These are phyloP conservation scores for Daedaleopsis nitida DNA, from an alignment of 768 basidiomycete species.

Conservation along the genomic window DNA sequence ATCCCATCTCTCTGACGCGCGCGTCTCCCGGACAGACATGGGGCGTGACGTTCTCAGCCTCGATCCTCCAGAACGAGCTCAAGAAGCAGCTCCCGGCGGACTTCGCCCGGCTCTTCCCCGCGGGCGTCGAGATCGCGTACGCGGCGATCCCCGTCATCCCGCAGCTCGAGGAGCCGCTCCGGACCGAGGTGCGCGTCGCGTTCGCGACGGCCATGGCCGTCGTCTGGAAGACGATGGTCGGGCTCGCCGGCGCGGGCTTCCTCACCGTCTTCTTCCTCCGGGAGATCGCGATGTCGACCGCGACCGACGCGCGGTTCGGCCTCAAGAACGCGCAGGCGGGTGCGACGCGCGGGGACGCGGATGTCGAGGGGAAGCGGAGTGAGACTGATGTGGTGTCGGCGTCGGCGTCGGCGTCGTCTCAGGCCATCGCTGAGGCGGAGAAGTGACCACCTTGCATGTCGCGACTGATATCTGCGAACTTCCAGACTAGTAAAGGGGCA, in stretches of 20 bases:
- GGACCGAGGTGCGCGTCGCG: slow-evolving; percentile 28
- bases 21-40: slow-evolving; percentile 27
- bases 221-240: slow-evolving; percentile 36
- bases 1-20: neutral
- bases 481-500: too few relatives aligned
- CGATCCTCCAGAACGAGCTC: slow-evolving; percentile 41
- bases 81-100: slow-evolving; percentile 29
- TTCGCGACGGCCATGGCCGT: slow-evolving; percentile 30
- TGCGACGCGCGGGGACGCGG: too few relatives aligned
- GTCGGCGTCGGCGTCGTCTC: too few relatives aligned
- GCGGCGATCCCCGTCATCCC: slow-evolving; percentile 33
- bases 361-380: too few relatives aligned
- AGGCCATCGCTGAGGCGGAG: too few relatives aligned
- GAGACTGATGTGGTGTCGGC: too few relatives aligned
- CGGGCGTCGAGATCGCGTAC: slow-evolving; percentile 30
- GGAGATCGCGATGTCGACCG: slow-evolving; percentile 4
- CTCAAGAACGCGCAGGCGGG: neutral
- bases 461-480: too few relatives aligned
- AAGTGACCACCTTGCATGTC: too few relatives aligned
- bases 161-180: slow-evolving; percentile 24
- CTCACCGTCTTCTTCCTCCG: neutral
- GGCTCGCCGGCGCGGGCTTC: slow-evolving; percentile 29
- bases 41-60: slow-evolving; percentile 39
- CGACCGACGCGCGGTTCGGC: slow-evolving; percentile 1
- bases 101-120: slow-evolving; percentile 30